Conservation (phyloP, 768 basidiomycete species). For the Pleurotus tuber-regium region DNA sequence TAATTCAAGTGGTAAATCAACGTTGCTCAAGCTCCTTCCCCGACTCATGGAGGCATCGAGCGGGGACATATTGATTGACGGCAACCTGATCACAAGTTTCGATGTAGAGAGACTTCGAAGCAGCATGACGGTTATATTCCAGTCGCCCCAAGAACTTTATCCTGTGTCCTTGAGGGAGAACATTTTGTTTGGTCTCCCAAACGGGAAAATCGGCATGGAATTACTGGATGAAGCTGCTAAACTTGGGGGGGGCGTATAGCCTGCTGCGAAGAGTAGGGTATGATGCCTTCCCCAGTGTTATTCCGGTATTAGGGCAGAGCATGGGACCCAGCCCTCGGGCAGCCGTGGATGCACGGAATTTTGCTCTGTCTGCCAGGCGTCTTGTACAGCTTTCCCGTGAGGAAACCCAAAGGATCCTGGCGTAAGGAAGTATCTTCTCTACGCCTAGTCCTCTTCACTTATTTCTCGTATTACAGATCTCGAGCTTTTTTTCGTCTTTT, state of each 20-base stretch:
- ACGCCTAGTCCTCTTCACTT: neutral
- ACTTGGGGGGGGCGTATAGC: conserved; percentile 38
- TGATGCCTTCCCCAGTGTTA: conserved; percentile 37
- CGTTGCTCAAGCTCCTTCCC: conserved; percentile 39
- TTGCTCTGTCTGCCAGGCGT: conserved; percentile 25
- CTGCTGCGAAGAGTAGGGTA: conserved; percentile 40
- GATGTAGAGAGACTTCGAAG: conserved; percentile 28
- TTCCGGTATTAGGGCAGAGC: conserved; percentile 25
- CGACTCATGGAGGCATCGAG: conserved; percentile 28
- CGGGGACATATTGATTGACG: conserved; percentile 41
- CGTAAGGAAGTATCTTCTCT: conserved; percentile 34
- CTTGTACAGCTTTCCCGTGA: conserved; percentile 37
- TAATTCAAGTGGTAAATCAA: conserved; percentile 45
- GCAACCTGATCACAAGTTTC: conserved; percentile 29
- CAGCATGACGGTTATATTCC: conserved; percentile 39
- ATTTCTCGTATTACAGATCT: conserved; percentile 28
- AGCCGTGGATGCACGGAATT: conserved; percentile 30
- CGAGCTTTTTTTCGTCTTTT: conserved; percentile 44
- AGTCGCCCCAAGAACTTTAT: conserved; percentile 36
- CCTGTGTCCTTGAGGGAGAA: conserved; percentile 34
- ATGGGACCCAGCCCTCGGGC: conserved; percentile 23
- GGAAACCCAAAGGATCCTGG: conserved; percentile 47
- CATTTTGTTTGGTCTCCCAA: conserved; percentile 30
- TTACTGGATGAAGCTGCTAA: conserved; percentile 31
- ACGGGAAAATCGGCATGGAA: conserved; percentile 14